Base-by-base conservation (phyloP, 352 stramenopile species). In the Thalassiosira livingstoniorum region DNA sequence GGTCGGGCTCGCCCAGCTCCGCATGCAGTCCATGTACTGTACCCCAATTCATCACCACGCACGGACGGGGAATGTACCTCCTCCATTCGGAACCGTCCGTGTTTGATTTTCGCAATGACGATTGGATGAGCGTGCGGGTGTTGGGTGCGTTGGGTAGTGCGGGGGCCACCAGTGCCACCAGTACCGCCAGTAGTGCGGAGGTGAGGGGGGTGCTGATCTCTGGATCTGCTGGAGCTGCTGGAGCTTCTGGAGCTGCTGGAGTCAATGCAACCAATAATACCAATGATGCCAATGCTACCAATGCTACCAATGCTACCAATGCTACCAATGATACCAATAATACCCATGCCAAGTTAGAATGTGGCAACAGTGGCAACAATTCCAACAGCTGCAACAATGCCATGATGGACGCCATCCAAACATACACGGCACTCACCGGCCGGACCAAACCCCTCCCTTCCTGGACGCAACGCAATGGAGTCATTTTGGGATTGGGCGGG, bases 381-480 rank as follows among this genome's bases (percentile, higher is more conserved):
- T n/a, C n/a, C n/a, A n/a, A n/a, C n/a, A n/a, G n/a, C n/a, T n/a
- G n/a, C n/a, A n/a, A n/a, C n/a, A n/a, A 54, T 4, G 57, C 65
- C 4, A 69, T 76, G 7, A 25, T 85, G 1, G 69, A 85, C 27
- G 71, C 71, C n/a, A 70, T 80, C 5, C 31, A 65, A 64, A 58
- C 85, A 4, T 79, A 85, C 77, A 85, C 81, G 4, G 51, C 66
- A 2, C 11, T 85, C 0, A 23, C 35, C 4, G 81, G 81, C 13
- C 34, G 81, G 2, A 75, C 74, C 15, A 75, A 66, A 27, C 65
- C 51, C 13, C 27, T 82, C 45, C 81, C 81, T 5, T 64, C n/a
- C 25, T 88, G 81, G 81, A 80, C 78, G 15, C 81, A 85, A 43
- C n/a, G 63, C 1, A 86, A 82, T 53, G 81, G 81, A 13, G 75